These are phyloP conservation scores for Solanum okadae DNA, from an alignment of 257 asterid genomes.

Conservation along the genomic window DNA sequence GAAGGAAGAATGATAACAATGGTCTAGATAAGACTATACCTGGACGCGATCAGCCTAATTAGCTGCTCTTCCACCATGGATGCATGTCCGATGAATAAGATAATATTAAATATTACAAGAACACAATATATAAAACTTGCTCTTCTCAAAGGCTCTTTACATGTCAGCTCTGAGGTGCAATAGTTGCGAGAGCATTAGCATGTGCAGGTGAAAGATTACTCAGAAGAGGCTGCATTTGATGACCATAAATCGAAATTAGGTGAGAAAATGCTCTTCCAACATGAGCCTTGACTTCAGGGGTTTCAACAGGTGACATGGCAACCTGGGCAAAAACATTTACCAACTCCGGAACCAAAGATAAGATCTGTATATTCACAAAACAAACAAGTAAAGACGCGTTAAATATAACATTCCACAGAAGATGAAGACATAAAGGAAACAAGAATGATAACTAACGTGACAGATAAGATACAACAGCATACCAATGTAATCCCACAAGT, in stretches of 20 bases:
- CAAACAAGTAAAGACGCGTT: neutral
- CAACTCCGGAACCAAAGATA: constrained; percentile 66
- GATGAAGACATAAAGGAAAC: neutral
- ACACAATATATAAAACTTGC: neutral
- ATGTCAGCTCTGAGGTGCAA: constrained; percentile 70
- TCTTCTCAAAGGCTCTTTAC: neutral
- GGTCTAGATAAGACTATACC: neutral
- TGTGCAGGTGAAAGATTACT: constrained; percentile 72
- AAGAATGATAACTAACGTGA: neutral
- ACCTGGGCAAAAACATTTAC: constrained; percentile 86
- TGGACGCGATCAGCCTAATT: neutral
- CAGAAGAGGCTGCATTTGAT: constrained; percentile 89
- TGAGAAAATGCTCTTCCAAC: constrained; percentile 94
- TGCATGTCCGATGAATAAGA: neutral
- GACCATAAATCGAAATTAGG: constrained; percentile 72
- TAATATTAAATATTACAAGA: neutral
- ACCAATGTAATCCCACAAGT: neutral
- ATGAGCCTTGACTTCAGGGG: constrained; percentile 71
- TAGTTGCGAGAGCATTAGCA: constrained; percentile 84
- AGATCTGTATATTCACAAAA: constrained; percentile 41
- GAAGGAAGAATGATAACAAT: neutral
- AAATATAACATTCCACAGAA: neutral
- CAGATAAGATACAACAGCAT: neutral
- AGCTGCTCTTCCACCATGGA: constrained; percentile 5
- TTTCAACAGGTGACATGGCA: constrained; percentile 72